These are phyloP conservation scores for Huntiella savannae DNA, from an alignment of 2,329 filamentous ascomycete species.

Conservation along the genomic window DNA sequence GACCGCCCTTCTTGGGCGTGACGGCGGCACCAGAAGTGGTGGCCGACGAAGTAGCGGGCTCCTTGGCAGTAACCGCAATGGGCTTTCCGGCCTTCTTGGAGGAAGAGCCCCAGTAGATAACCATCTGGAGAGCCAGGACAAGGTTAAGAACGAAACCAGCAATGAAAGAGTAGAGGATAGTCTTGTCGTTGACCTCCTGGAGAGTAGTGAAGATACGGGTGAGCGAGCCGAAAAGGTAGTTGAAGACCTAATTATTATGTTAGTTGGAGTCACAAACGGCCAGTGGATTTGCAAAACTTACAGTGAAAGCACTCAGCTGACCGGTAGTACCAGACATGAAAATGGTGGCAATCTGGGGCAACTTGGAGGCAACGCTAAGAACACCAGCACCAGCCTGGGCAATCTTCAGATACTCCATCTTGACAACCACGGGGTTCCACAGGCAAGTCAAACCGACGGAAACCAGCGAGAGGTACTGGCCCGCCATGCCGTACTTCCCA, in stretches of 20 bases:
- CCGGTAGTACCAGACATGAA: slow-evolving; percentile 75
- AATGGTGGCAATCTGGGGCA: slow-evolving; percentile 81
- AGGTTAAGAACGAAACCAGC: slow-evolving; percentile 81
- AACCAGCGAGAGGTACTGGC: slow-evolving; percentile 47
- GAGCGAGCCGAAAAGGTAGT: slow-evolving; percentile 83
- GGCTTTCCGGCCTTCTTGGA: slow-evolving; percentile 24
- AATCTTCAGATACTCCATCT: slow-evolving; percentile 47
- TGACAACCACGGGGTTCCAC: slow-evolving; percentile 45
- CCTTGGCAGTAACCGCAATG: slow-evolving; percentile 13
- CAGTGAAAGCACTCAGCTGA: slow-evolving; percentile 89
- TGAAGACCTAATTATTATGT: slow-evolving; percentile 56
- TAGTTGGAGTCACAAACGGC: not conserved
- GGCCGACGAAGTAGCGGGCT: slow-evolving; percentile 12
- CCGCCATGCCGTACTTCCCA: slow-evolving; percentile 47
- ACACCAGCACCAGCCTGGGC: slow-evolving; percentile 71
- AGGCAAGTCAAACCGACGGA: slow-evolving; percentile 42
- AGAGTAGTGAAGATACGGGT: slow-evolving; percentile 94
- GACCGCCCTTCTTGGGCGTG: slow-evolving; percentile 22
- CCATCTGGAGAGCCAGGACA: slow-evolving; percentile 72
- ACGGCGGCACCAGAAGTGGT: slow-evolving; percentile 16
- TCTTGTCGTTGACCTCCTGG: slow-evolving; percentile 89
- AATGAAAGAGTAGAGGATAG: slow-evolving; percentile 89
- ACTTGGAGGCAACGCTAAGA: slow-evolving; percentile 72
- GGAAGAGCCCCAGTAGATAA: slow-evolving; percentile 81
- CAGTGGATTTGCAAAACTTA: slow-evolving; percentile 28